A percentile compares a stretch with the other conserved stretches of the same genome.
Evolutionary conservation across 2,329 filamentous ascomycete species (phyloP).

Genomic region (Onygena corvina): DNA sequence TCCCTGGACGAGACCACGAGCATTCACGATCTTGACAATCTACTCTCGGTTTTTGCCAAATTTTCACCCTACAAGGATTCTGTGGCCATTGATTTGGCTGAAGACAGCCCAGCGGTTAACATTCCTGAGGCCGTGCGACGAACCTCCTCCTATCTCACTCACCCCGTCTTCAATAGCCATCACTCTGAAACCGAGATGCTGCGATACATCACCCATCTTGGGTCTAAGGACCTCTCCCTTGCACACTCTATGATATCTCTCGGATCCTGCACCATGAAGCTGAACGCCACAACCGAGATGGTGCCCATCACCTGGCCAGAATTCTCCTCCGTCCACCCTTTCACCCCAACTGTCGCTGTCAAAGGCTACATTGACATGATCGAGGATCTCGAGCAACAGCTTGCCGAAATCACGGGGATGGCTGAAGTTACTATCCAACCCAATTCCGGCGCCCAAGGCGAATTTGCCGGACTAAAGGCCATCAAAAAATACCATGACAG

Average conservation of each 20-base stretch:
- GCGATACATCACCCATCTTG: slow-evolving; percentile 83
- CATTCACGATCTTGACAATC: slow-evolving; percentile 43
- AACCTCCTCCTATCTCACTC: slow-evolving; percentile 64
- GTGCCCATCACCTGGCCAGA: slow-evolving; percentile 65
- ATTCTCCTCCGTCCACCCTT: slow-evolving; percentile 71
- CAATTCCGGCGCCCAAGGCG: slow-evolving; percentile 91
- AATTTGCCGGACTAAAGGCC: slow-evolving; percentile 78
- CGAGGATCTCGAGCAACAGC: slow-evolving; percentile 58
- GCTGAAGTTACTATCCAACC: slow-evolving; percentile 81
- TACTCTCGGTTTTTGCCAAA: slow-evolving; percentile 45
- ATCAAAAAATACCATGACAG: slow-evolving; percentile 75
- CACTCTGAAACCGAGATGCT: slow-evolving; percentile 92
- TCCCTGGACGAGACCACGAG: slow-evolving; percentile 66
- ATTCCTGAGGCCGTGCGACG: slow-evolving; percentile 50
- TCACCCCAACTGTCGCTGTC: slow-evolving; percentile 52
- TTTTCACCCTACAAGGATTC: slow-evolving; percentile 29
- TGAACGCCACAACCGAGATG: slow-evolving; percentile 92
- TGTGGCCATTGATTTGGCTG: slow-evolving; percentile 20
- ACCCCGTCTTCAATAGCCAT: slow-evolving; percentile 88
- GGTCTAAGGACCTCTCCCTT: slow-evolving; percentile 86
- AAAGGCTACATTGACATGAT: slow-evolving; percentile 61
- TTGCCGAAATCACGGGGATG: slow-evolving; percentile 79
- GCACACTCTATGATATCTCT: slow-evolving; percentile 97
- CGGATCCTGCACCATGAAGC: slow-evolving; percentile 96
- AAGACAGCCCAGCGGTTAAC: slow-evolving; percentile 30